Percentiles rank a stretch among this genome's conserved stretches.
Evolutionary conservation across 2,329 filamentous ascomycete species (phyloP).

Genomic region (Fusarium luffae): DNA sequence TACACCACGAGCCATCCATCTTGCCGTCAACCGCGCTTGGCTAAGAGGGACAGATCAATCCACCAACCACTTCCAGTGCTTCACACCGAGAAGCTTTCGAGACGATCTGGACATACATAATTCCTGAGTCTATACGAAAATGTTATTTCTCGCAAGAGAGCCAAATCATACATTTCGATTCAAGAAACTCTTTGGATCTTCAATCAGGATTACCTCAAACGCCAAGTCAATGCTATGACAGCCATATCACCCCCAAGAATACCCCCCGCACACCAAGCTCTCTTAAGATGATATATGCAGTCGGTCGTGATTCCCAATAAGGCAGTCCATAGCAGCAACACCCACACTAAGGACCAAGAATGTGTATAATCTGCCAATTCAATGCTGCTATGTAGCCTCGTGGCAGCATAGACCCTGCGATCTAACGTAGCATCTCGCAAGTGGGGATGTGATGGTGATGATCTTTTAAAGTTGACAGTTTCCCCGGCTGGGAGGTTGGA

Average conservation of each 20-base stretch:
- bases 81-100: neutral
- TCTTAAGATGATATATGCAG: conserved; percentile 20
- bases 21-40: neutral
- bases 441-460: conserved; percentile 7
- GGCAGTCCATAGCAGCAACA: conserved; percentile 29
- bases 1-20: conserved; percentile 6
- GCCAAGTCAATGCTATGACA: neutral
- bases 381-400: conserved; percentile 32
- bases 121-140: neutral
- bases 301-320: conserved; percentile 39
- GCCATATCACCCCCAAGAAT: conserved; percentile 7
- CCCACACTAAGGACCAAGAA: conserved; percentile 19
- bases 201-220: neutral
- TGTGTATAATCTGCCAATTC: conserved; percentile 41
- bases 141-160: neutral
- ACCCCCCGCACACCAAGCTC: conserved; percentile 31
- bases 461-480: conserved; percentile 15
- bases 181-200: neutral
- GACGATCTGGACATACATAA: neutral
- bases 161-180: no score
- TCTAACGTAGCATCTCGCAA: conserved; percentile 23
- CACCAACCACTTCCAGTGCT: neutral
- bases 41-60: neutral
- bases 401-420: conserved; percentile 21
- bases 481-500: conserved; percentile 1